Base-by-base conservation (phyloP, 73 alveolate species). In the Symbiodinium natans region DNA sequence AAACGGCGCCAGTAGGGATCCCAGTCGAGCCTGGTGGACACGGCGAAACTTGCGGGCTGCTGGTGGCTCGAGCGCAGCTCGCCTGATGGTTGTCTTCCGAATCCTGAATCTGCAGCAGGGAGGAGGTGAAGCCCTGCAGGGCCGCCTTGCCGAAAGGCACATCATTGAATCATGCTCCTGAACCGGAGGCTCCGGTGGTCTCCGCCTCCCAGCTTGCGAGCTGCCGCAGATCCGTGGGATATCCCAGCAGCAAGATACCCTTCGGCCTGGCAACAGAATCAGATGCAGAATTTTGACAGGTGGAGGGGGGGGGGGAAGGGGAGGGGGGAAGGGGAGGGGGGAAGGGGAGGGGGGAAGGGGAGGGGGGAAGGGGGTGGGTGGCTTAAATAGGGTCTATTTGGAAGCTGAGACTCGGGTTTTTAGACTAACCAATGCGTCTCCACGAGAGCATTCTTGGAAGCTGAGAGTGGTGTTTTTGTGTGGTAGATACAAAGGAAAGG, bases 71-170 rank as follows among this genome's bases (percentile, higher is more conserved):
- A n/a, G n/a, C n/a, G n/a, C n/a, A n/a, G 59, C 59, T 13, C 39
- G 77, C 97, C 97, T 90, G 97, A 40, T 90, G 97, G 27, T 73
- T 68, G 40, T 68, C 97, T 41, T 90, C 97, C 13, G 89, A 13
- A 31, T 90, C 97, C 39, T 71, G 75, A 48, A 42, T 43, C 56
- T 38, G 43, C 80, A 90, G 83, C 77, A 90, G 88, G n/a, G 83
- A 41, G 36, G 97, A 73, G 89, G 89, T 41, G 27, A 83, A 90
- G 74, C 97, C 97, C 38, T 41, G 88, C 87, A 90, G 29, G 59
- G 88, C 77, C 31, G 97, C 97, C 97, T 90, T 63, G 13, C 31
- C 46, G 33, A 42, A n/a, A 34, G 15, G 52, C 4, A 11, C 25
- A 8, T 36, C 9, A 11, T 31, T 31, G 21, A 42, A 77, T 9